A percentile compares a stretch with the other conserved stretches of the same genome.
These are phyloP conservation scores for Collybia nuda DNA, from an alignment of 768 basidiomycete genomes.

Conservation along the genomic window DNA sequence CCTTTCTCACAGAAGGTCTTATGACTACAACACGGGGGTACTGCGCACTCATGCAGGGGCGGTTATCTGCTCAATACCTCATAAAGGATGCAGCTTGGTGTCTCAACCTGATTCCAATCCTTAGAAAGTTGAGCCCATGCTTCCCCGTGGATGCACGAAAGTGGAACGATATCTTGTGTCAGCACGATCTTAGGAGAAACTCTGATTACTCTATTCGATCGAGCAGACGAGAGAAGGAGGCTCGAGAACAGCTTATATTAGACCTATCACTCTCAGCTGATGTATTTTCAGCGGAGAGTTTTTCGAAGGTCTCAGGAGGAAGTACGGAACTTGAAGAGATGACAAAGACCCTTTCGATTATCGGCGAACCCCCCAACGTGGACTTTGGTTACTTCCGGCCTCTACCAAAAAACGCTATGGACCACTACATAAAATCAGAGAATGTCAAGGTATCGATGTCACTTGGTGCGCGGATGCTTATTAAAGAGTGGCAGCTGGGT, in stretches of 20 bases:
- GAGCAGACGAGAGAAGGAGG: slow-evolving; percentile 47
- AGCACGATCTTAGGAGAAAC: slow-evolving; percentile 41
- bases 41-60: slow-evolving; percentile 49
- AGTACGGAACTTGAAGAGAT: slow-evolving; percentile 48
- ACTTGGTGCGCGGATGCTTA: slow-evolving; percentile 57
- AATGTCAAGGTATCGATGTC: slow-evolving; percentile 30
- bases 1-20: slow-evolving; percentile 57
- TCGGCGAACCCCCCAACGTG: slow-evolving; percentile 54
- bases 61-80: slow-evolving; percentile 39
- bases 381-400: slow-evolving; percentile 66
- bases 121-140: slow-evolving; percentile 42
- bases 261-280: slow-evolving; percentile 63
- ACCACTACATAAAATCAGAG: slow-evolving; percentile 22
- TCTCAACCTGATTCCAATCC: slow-evolving; percentile 43
- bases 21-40: slow-evolving; percentile 53
- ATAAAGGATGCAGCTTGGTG: slow-evolving; percentile 51
- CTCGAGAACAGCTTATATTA: slow-evolving; percentile 59
- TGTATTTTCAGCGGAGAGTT: slow-evolving; percentile 49
- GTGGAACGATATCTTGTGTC: slow-evolving; percentile 37
- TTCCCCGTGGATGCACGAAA: slow-evolving; percentile 30
- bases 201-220: slow-evolving; percentile 37
- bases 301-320: slow-evolving; percentile 25
- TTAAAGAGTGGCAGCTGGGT: slow-evolving; percentile 70
- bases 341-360: slow-evolving; percentile 59
- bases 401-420: slow-evolving; percentile 20